phyloP scores from a whole-genome alignment of 495 filamentous ascomycete species.

The Neurospora sublineolata region DNA sequence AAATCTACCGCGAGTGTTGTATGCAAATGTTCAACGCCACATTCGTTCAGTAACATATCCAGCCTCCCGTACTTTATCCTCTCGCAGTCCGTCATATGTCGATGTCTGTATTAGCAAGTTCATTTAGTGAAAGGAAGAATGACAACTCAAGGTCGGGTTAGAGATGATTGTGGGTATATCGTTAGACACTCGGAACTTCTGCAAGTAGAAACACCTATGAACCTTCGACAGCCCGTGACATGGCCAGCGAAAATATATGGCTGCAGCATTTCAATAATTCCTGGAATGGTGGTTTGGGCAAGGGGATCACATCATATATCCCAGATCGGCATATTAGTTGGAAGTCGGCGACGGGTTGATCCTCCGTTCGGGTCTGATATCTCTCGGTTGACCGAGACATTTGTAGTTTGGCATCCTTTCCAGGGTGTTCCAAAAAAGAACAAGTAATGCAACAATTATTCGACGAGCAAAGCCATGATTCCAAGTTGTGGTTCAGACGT shows the following conservation, averaged over 20 bases:
- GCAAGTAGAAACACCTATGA: not conserved
- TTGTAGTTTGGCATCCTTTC: not conserved
- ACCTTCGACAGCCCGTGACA: not conserved
- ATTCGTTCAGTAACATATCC: not conserved
- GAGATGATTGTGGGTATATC: not conserved
- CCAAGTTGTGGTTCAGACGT: not conserved
- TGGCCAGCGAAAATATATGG: not conserved
- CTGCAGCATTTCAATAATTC: not conserved
- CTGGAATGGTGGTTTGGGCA: not conserved
- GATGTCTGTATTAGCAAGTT: not conserved
- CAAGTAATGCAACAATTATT: not conserved
- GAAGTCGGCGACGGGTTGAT: not conserved
- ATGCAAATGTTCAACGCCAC: not conserved
- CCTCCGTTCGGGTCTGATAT: not conserved
- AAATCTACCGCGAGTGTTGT: not conserved
- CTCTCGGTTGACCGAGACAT: not conserved
- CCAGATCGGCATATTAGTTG: not conserved
- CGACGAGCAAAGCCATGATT: not conserved
- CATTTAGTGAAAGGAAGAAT: not conserved
- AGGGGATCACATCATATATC: not conserved
- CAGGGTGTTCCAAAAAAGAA: not conserved
- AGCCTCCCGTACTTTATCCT: not conserved
- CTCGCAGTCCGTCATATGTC: not conserved
- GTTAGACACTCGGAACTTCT: not conserved
- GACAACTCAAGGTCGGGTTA: not conserved